Evolutionary conservation across 176 grass and related monocot species (phyloP).

Genomic region (Hsuehochloa calcarea): DNA sequence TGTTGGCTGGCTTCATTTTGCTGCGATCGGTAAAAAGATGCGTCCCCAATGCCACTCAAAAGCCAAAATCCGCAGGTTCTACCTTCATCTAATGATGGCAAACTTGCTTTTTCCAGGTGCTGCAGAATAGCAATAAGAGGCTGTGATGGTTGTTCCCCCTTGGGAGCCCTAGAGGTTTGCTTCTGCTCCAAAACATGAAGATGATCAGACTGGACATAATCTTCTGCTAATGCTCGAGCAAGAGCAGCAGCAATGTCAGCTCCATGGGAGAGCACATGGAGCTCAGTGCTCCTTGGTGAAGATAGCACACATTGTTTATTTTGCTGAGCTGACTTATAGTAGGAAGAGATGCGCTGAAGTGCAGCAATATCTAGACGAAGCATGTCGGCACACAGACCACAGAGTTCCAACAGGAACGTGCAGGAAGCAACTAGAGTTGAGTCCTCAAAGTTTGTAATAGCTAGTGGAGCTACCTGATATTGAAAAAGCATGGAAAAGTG

Average conservation of each 20-base stretch:
- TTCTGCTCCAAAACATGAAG: constrained; percentile 68
- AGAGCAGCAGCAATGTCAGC: constrained; percentile 57
- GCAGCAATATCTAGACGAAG: constrained; percentile 92
- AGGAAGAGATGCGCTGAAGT: constrained; percentile 73
- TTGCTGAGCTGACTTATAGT: constrained; percentile 55
- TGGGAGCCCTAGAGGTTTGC: constrained; percentile 38
- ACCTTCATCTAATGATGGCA: constrained; percentile 70
- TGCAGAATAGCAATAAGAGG: constrained; percentile 71
- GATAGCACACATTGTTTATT: constrained; percentile 46
- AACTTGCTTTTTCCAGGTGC: constrained; percentile 82
- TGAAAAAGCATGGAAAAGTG: constrained; percentile 26
- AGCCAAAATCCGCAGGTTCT: constrained; percentile 89
- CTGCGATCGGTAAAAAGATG: constrained; percentile 59
- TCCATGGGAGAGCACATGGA: constrained; percentile 53
- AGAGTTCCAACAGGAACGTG: constrained; percentile 85
- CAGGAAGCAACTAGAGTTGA: constrained; percentile 77
- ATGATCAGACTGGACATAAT: constrained; percentile 83
- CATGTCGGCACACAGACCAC: constrained; percentile 84
- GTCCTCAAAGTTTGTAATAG: constrained; percentile 88
- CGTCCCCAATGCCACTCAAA: constrained; percentile 69
- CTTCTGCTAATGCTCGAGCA: constrained; percentile 85
- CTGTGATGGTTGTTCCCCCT: constrained; percentile 48
- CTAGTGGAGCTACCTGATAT: constrained; percentile 77
- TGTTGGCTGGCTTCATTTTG: constrained; percentile 77
- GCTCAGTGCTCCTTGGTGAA: constrained; percentile 39